Conservation (phyloP, 2,329 filamentous ascomycete genomes). For the Zalaria sp. region DNA sequence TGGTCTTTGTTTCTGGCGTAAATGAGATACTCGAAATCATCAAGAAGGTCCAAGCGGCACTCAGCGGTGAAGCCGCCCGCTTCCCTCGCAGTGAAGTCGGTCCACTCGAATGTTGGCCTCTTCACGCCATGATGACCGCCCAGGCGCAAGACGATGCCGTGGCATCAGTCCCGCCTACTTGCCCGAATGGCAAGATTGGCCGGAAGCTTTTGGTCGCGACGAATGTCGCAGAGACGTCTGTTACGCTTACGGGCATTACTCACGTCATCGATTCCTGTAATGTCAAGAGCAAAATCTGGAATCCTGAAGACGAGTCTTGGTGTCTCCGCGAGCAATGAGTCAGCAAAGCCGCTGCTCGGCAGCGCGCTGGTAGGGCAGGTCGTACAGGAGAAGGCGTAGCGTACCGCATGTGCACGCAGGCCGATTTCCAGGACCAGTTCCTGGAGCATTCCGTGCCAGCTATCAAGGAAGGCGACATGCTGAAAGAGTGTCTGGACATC, state of each 20-base stretch:
- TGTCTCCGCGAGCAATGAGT: too few species aligned
- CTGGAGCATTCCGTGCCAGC: background rate
- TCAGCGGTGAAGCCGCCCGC: background rate
- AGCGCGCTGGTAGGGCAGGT: background rate
- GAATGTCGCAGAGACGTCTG: too few species aligned
- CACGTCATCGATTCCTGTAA: too few species aligned
- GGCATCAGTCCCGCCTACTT: background rate
- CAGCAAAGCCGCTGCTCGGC: background rate
- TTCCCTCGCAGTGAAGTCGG: background rate
- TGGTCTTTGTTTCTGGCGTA: background rate
- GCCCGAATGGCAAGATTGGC: background rate
- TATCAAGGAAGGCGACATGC: background rate
- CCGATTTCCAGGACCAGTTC: background rate
- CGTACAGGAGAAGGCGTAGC: background rate
- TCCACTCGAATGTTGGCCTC: background rate
- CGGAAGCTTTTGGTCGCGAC: too few species aligned
- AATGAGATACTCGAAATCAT: background rate
- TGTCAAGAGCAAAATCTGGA: too few species aligned
- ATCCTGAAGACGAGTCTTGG: too few species aligned
- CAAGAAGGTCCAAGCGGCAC: background rate
- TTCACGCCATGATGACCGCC: background rate
- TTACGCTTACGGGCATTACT: too few species aligned
- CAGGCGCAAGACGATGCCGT: background rate
- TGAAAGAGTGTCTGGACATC: background rate
- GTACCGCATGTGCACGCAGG: background rate